phyloP scores from a whole-genome alignment of 2,329 filamentous ascomycete genomes.

The Cercospora berteroae region DNA sequence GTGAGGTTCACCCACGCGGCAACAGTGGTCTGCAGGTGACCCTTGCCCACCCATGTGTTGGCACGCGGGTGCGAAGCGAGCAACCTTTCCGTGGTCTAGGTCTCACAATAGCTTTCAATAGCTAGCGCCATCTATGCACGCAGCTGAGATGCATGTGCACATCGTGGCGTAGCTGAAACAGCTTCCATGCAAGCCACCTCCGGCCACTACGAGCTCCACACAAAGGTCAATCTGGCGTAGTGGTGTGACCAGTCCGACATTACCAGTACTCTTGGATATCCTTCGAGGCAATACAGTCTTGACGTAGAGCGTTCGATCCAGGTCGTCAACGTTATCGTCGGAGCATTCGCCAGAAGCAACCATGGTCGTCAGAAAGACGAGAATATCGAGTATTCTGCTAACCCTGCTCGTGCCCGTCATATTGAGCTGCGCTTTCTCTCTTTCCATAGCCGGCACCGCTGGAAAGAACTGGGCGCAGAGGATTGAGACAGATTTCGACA shows the following conservation, averaged over 20 bases:
- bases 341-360: no score
- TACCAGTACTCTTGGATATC: neutral
- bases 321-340: neutral
- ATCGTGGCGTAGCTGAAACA: constrained; percentile 8
- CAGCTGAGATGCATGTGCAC: neutral
- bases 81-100: no score
- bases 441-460: neutral
- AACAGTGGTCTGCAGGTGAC: neutral
- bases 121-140: neutral
- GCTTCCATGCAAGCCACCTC: neutral
- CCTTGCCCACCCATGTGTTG: neutral
- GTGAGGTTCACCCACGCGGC: neutral
- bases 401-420: neutral
- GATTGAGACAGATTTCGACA: neutral
- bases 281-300: neutral
- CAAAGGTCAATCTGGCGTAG: neutral
- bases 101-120: neutral
- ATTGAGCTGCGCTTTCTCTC: neutral
- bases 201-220: neutral
- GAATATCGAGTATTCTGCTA: neutral
- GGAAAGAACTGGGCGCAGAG: neutral
- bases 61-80: neutral
- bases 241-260: neutral
- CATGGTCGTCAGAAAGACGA: neutral
- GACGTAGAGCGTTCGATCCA: neutral